A percentile compares a stretch with the other conserved stretches of the same genome.
These are phyloP conservation scores for Apiotrichum domesticum DNA, from an alignment of 1,284 basidiomycete genomes.

Conservation along the genomic window DNA sequence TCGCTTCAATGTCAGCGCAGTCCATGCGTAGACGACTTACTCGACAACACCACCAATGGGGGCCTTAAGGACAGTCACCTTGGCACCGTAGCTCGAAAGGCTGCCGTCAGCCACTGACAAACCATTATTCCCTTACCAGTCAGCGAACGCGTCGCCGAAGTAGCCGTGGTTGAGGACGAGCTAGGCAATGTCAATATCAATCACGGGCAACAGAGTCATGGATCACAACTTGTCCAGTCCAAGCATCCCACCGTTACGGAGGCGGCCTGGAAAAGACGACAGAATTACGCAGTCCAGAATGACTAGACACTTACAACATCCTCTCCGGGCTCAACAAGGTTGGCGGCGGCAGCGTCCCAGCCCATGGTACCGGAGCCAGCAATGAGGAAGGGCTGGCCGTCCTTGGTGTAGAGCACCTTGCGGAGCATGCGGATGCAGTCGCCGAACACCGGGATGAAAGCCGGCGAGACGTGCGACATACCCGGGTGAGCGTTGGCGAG, in stretches of 20 bases:
- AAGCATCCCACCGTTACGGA: background rate
- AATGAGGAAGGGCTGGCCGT: conserved; percentile 76
- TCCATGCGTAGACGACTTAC: conserved; percentile 16
- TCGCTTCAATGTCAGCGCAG: conserved; percentile 22
- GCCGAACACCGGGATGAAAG: conserved; percentile 84
- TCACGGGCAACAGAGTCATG: no score
- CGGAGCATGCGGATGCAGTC: conserved; percentile 84
- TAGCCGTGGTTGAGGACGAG: conserved; percentile 65
- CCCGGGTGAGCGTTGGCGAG: conserved; percentile 55
- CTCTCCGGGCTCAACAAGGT: conserved; percentile 73
- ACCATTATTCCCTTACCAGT: conserved; percentile 56
- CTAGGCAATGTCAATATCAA: conserved; percentile 7
- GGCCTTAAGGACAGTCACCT: conserved; percentile 79
- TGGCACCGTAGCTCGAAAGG: conserved; percentile 80
- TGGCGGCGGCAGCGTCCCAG: conserved; percentile 70
- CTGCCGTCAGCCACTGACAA: conserved; percentile 47
- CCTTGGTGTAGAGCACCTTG: conserved; percentile 65
- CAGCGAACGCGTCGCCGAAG: conserved; percentile 78
- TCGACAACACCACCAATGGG: conserved; percentile 72
- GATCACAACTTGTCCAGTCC: no score
- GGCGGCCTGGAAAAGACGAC: background rate
- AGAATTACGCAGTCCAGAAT: background rate
- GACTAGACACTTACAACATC: conserved; percentile 54
- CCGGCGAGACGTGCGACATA: conserved; percentile 83
- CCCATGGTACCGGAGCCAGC: conserved; percentile 92